Base-by-base conservation (phyloP, 2,329 filamentous ascomycete genomes). In the Zymoseptoria ardabiliae region DNA sequence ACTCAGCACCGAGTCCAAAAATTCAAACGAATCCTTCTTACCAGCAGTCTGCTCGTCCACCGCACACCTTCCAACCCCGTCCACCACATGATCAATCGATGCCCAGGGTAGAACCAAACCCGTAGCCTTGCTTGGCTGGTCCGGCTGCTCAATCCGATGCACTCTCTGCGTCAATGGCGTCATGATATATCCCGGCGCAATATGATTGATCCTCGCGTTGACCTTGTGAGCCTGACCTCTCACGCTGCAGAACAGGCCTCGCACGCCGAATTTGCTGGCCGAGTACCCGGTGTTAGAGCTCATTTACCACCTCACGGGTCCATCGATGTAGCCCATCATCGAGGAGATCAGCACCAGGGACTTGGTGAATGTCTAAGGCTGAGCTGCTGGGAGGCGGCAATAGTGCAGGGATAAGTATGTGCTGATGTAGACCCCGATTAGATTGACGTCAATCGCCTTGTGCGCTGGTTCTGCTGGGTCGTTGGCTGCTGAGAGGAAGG, bases 291-390 rank as follows among this genome's bases (percentile, higher is more conserved):
- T 58, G 17, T 61, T 61, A 10, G 55, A 60, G 9, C n/a, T n/a
- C n/a, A n/a, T n/a, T n/a, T n/a, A n/a, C n/a, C n/a, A n/a, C n/a
- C n/a, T n/a, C n/a, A n/a, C n/a, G n/a, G 59, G 57, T 19, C 54
- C 52, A 23, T 63, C 59, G 48, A 63, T 59, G n/a, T 58, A 63
- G 8, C 59, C 59, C 53, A 60, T 61, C 50, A 63, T 61, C 22
- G 57, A 59, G 28, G 60, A 59, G 50, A 62, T 52, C 11, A 62
- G 35, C 11, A 62, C 52, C 2, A 59, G 54, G 13, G 58, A 58
- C 25, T 63, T 63, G 45, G 58, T 59, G 19, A 57, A 60, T 13
- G 23, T 25, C 4, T 56, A 50, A 21, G 58, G 53, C 35, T 59
- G 50, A 28, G 54, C 50, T 0, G 57, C 13, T 13, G 60, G 35